Conservation (phyloP, 768 basidiomycete genomes). For the Phanerochaete sordida region DNA sequence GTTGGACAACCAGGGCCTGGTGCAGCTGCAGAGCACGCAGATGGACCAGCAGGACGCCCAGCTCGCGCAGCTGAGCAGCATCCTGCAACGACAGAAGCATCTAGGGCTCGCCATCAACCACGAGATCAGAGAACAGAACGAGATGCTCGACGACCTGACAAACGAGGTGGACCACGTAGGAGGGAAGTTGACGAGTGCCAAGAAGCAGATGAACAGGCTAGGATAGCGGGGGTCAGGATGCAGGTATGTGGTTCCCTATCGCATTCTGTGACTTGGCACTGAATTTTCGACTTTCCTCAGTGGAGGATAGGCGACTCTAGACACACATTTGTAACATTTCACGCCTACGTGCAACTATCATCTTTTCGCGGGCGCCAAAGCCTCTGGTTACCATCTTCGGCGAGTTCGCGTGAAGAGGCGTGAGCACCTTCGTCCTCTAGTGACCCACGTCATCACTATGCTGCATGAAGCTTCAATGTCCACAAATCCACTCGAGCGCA, state of each 20-base stretch:
- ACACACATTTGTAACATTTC: too few relatives aligned
- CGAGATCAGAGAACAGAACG: constrained; percentile 83
- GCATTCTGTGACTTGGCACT: not conserved
- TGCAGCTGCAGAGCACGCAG: constrained; percentile 76
- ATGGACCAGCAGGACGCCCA: constrained; percentile 84
- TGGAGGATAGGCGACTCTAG: too few relatives aligned
- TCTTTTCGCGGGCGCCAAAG: not conserved
- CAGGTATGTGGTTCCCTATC: not conserved
- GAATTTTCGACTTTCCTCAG: too few relatives aligned
- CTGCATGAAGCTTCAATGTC: too few relatives aligned
- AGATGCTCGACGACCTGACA: constrained; percentile 77
- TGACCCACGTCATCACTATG: too few relatives aligned
- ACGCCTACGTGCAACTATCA: not conserved
- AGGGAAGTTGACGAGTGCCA: constrained; percentile 73
- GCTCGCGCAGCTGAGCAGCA: constrained; percentile 73
- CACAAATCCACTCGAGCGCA: too few relatives aligned
- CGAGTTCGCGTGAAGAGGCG: not conserved
- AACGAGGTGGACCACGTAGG: constrained; percentile 75
- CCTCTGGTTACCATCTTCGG: not conserved
- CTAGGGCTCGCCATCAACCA: constrained; percentile 82
- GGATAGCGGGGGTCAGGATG: constrained; percentile 35
- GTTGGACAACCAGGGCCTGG: constrained; percentile 76
- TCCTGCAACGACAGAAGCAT: constrained; percentile 80
- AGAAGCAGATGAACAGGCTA: constrained; percentile 79
- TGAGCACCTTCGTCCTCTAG: too few relatives aligned